These are phyloP conservation scores for Solanum acaule DNA, from an alignment of 257 asterid genomes.

Conservation along the genomic window DNA sequence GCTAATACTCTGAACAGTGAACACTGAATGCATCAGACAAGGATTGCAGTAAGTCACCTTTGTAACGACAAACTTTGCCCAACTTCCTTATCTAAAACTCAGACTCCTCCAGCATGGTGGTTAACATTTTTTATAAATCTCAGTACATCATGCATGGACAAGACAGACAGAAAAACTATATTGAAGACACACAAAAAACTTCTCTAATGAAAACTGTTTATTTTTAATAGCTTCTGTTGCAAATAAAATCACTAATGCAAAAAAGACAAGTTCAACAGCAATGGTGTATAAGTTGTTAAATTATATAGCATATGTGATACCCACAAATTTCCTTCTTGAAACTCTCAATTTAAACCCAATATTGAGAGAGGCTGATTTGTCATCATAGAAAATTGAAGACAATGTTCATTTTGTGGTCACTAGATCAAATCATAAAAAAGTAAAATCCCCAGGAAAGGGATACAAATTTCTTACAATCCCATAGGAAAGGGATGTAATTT, in stretches of 20 bases:
- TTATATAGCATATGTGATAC: not conserved
- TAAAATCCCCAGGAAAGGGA: not conserved
- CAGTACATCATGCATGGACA: not conserved
- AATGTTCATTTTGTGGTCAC: not conserved
- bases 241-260: not conserved
- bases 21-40: not conserved
- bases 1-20: not conserved
- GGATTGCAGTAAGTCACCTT: not conserved
- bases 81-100: not conserved
- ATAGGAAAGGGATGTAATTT: not conserved
- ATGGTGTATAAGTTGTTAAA: not conserved
- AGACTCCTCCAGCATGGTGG: not conserved
- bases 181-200: not conserved
- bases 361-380: not conserved
- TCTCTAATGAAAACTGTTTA: not conserved
- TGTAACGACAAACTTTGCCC: not conserved
- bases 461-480: not conserved
- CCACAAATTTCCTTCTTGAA: not conserved
- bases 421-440: not conserved
- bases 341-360: not conserved
- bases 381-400: not conserved
- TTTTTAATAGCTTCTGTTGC: not conserved
- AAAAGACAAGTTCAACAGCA: not conserved
- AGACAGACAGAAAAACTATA: not conserved
- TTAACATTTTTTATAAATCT: not conserved